Evolutionary conservation across 371 early-diverging fungal species (phyloP).

Genomic region (Aphelidium insulamus): DNA sequence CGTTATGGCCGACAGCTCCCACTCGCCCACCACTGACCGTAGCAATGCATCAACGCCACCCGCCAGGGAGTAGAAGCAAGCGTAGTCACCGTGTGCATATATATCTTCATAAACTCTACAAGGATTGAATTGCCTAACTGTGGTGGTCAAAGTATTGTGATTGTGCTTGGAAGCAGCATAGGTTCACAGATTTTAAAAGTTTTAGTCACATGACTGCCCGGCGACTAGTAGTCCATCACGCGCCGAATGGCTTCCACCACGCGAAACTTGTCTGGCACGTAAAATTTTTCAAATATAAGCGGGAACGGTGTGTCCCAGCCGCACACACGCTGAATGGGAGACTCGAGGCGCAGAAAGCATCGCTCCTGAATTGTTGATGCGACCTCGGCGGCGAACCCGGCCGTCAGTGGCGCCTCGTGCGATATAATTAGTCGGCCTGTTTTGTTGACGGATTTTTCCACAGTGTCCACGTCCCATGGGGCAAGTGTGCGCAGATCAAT

Average conservation of each 20-base stretch:
- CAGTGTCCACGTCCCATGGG: conserved; percentile 86
- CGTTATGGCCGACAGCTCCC: too few species aligned
- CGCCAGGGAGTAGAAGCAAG: too few species aligned
- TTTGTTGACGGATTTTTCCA: conserved; percentile 78
- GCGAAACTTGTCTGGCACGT: conserved; percentile 68
- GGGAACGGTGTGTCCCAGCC: conserved; percentile 94
- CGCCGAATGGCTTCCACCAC: conserved; percentile 71
- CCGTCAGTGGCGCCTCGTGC: conserved; percentile 85
- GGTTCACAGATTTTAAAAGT: too few species aligned
- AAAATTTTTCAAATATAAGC: conserved; percentile 77
- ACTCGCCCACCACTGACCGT: too few species aligned
- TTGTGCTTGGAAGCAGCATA: too few species aligned
- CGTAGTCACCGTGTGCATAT: too few species aligned
- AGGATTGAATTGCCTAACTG: too few species aligned
- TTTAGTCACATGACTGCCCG: too few species aligned
- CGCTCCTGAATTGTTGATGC: conserved; percentile 73
- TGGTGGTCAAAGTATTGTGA: too few species aligned
- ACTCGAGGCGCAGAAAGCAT: conserved; percentile 57
- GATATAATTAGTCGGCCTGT: conserved; percentile 83
- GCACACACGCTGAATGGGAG: conserved; percentile 65
- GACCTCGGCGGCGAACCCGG: conserved; percentile 89
- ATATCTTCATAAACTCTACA: too few species aligned
- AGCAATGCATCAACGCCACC: too few species aligned
- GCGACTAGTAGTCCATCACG: conserved; percentile 43
- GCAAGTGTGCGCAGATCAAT: conserved; percentile 81